Base-by-base conservation (phyloP, 257 asterid species). In the Solanum sejunctum region DNA sequence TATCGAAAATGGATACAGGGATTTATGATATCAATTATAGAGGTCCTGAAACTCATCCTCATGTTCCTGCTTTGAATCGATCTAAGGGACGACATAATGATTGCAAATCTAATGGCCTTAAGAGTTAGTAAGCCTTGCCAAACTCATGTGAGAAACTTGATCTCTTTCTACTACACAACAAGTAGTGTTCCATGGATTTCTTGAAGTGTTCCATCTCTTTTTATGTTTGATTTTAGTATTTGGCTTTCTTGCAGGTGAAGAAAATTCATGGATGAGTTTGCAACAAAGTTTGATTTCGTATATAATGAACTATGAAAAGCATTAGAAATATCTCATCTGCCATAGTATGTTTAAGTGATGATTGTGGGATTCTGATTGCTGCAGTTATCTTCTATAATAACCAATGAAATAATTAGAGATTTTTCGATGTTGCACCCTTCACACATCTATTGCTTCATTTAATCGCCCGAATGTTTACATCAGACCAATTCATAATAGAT, bases 1-100 rank as follows among this genome's bases (percentile, higher is more conserved):
- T 52, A 87, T 78, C 78, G 73, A 86, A 82, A 3, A 58, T 81
- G 85, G 88, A 85, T 23, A 70, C 88, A 8, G 84, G 80, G 32
- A 43, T 87, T 10, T 92, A 90, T 64, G 90, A 89, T 0, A 90
- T 92, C 81, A 92, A 90, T 75, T 89, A 89, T 78, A 87, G 90
- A 88, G 93, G 92, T 5, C 92, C 92, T 45, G 92, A 90, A 84
- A 89, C 93, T n/a, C 94, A 90, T 84, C 63, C 88, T 1, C 81
- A 87, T 64, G 43, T 71, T 60, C 90, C 93, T 49, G 90, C 92
- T 32, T 91, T 92, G 6, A 88, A 84, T 79, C 88, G 87, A 86
- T 89, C 83, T 64, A 87, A 81, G 15, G 82, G n/a, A 58, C 45
- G 77, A 83, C 91, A 89, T 21, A 85, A 69, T 16, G 58, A 57